A percentile compares a stretch with the other conserved stretches of the same genome.
Evolutionary conservation across 345 rosid species (phyloP).

Genomic region (Cardamine resedifolia): DNA sequence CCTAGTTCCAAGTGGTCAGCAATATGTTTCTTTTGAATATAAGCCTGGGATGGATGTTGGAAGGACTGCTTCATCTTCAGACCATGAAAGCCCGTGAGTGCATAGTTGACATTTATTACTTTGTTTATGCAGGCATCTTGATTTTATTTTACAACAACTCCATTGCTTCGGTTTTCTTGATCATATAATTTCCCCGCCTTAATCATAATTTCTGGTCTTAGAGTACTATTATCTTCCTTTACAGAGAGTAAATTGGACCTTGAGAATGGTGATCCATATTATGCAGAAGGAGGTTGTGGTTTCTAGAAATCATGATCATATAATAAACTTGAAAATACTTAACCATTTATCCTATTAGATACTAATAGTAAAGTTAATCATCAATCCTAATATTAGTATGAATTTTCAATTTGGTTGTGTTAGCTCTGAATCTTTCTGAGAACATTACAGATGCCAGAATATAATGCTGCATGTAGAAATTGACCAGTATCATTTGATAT

Average conservation of each 20-base stretch:
- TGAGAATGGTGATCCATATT: background rate
- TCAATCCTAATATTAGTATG: background rate
- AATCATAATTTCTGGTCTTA: conserved; percentile 4
- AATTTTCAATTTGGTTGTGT: background rate
- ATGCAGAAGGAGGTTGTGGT: background rate
- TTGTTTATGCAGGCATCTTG: conserved; percentile 7
- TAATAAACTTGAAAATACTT: background rate
- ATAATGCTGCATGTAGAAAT: conserved; percentile 9
- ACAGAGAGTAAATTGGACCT: background rate
- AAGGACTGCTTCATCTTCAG: conserved; percentile 92
- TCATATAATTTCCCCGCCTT: background rate
- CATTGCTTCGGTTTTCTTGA: conserved; percentile 2
- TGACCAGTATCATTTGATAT: background rate
- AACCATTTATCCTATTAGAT: conserved; percentile 6
- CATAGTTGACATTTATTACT: conserved; percentile 22
- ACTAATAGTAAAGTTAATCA: background rate
- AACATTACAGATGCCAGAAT: background rate
- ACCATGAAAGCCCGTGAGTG: conserved; percentile 98
- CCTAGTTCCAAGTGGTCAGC: conserved; percentile 71
- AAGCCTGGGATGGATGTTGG: conserved; percentile 93
- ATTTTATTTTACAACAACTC: background rate
- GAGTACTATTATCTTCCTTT: background rate
- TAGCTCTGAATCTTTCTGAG: conserved; percentile 10
- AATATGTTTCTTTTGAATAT: conserved; percentile 88
- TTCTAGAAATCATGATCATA: background rate